Conservation (phyloP, 148 eudicot genomes). For the Polygonum maritimum region DNA sequence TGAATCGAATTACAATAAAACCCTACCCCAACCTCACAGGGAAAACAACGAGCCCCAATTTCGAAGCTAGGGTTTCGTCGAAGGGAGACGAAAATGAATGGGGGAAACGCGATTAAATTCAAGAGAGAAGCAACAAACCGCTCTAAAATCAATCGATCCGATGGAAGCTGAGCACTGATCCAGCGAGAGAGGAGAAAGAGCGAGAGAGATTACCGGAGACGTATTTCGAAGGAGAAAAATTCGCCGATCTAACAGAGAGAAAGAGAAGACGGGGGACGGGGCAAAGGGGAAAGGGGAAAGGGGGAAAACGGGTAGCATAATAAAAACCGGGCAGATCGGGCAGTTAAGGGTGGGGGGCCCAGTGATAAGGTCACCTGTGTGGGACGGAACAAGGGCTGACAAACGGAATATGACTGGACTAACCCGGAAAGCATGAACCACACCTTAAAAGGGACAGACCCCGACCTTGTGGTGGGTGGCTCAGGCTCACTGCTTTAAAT, state of each 20-base stretch:
- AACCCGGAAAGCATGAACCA: background rate
- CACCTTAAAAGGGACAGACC: background rate
- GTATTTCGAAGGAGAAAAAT: slow-evolving; percentile 5
- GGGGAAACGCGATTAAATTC: background rate
- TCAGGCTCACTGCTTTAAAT: background rate
- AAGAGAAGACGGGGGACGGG: background rate
- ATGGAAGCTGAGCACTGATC: slow-evolving; percentile 10
- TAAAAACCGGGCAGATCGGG: slow-evolving; percentile 15
- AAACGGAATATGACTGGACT: slow-evolving; percentile 10
- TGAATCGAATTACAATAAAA: background rate
- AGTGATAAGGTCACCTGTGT: slow-evolving; percentile 6
- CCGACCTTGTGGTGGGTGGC: background rate
- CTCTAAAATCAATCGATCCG: slow-evolving; percentile 5
- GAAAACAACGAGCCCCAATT: slow-evolving; percentile 1
- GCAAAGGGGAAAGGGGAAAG: background rate
- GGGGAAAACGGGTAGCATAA: slow-evolving; percentile 10
- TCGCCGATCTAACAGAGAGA: slow-evolving; percentile 9
- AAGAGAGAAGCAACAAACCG: background rate
- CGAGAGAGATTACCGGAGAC: slow-evolving; percentile 6
- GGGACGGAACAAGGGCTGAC: slow-evolving; percentile 10
- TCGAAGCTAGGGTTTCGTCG: slow-evolving; percentile 14
- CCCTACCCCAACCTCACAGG: background rate
- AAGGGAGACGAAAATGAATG: background rate
- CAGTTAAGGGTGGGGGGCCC: slow-evolving; percentile 1
- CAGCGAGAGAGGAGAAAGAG: slow-evolving; percentile 10